These are phyloP conservation scores for Pistacia atlantica DNA, from an alignment of 345 rosid genomes.

Conservation along the genomic window DNA sequence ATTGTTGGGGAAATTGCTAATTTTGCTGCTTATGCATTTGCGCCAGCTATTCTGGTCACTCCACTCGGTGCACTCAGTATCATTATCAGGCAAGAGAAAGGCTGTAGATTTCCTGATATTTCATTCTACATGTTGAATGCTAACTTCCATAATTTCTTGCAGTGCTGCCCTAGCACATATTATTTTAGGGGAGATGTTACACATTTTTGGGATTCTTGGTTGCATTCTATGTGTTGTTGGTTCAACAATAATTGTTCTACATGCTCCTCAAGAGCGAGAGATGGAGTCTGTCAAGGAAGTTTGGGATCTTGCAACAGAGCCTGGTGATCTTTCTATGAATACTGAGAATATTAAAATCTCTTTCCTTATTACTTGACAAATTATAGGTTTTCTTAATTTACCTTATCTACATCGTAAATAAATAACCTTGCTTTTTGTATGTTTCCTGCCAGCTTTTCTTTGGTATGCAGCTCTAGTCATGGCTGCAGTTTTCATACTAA, in stretches of 20 bases:
- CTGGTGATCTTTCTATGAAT: slow-evolving; percentile 50
- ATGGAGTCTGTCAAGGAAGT: slow-evolving; percentile 87
- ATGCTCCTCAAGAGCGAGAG: slow-evolving; percentile 95
- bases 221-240: slow-evolving; percentile 96
- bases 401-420: background rate
- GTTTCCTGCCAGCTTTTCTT: slow-evolving; percentile 78
- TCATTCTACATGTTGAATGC: slow-evolving; percentile 4
- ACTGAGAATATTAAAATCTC: background rate
- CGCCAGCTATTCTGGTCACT: slow-evolving; percentile 95
- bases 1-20: slow-evolving; percentile 94
- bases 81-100: slow-evolving; percentile 68
- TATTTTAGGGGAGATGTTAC: slow-evolving; percentile 79
- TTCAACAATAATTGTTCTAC: slow-evolving; percentile 89
- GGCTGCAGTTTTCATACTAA: slow-evolving; percentile 66
- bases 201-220: slow-evolving; percentile 91
- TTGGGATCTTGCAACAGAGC: slow-evolving; percentile 99
- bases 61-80: slow-evolving; percentile 97
- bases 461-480: slow-evolving; percentile 77
- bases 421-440: slow-evolving; percentile 5
- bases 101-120: background rate
- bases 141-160: slow-evolving; percentile 31
- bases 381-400: slow-evolving; percentile 2
- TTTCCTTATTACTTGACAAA: background rate
- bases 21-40: slow-evolving; percentile 98
- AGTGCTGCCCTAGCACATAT: slow-evolving; percentile 95